Percentiles rank a stretch among this genome's conserved stretches.
Conservation (phyloP, 495 filamentous ascomycete species). For the Trichoderma gamsii region DNA sequence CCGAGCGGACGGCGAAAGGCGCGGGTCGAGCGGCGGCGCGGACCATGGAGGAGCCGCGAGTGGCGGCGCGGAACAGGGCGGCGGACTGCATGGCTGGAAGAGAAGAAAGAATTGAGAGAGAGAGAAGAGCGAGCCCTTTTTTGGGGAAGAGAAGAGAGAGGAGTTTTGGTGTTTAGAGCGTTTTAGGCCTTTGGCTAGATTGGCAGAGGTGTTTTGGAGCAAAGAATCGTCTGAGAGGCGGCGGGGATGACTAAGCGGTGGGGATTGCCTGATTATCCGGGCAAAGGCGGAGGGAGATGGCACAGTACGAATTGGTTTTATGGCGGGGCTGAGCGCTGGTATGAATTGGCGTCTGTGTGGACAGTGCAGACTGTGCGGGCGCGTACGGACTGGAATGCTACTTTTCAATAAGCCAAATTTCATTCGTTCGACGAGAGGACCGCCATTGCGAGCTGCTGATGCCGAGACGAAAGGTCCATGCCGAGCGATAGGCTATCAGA, state of each 20-base stretch:
- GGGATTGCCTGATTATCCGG: conserved; percentile 9
- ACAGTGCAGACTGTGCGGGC: neutral
- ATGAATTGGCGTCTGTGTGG: neutral
- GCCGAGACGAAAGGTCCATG: neutral
- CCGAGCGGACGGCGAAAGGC: conserved; percentile 31
- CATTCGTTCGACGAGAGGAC: neutral
- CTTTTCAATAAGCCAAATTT: neutral
- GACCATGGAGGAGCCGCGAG: conserved; percentile 62
- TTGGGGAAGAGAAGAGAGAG: conserved; percentile 19
- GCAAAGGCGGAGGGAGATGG: neutral
- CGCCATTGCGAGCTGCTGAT: neutral
- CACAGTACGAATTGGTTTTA: conserved; percentile 8
- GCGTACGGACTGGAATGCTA: neutral
- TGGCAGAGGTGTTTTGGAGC: conserved; percentile 9
- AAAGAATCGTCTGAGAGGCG: conserved; percentile 11
- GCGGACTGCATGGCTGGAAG: conserved; percentile 53
- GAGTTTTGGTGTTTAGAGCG: neutral
- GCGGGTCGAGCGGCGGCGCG: conserved; percentile 53
- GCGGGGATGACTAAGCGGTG: conserved; percentile 13
- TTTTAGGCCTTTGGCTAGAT: conserved; percentile 11
- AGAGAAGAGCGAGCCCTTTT: conserved; percentile 18
- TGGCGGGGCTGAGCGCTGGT: neutral
- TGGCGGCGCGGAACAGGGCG: conserved; percentile 63
- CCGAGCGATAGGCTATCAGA: neutral
- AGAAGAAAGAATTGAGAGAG: neutral